These are phyloP conservation scores for Asterella californica DNA, from an alignment of 225 moss, liverwort and hornwort genomes.

Conservation along the genomic window DNA sequence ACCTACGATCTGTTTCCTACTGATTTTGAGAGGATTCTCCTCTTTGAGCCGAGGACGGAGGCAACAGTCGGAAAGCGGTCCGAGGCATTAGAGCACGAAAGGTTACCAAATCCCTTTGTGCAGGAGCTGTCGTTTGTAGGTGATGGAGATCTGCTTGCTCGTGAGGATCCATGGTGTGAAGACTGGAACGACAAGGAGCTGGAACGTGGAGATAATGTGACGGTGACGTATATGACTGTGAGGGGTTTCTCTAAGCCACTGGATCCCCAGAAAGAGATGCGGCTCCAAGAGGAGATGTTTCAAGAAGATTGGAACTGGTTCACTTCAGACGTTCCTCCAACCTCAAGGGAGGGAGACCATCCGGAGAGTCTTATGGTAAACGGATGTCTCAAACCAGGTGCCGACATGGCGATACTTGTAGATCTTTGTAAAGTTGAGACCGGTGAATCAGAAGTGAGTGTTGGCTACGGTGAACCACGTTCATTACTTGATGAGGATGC, in stretches of 20 bases:
- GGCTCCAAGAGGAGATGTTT: slow-evolving; percentile 25
- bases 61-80: background rate
- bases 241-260: slow-evolving; percentile 20
- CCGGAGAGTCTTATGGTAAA: slow-evolving; percentile 1
- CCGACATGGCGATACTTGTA: background rate
- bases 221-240: slow-evolving; percentile 16
- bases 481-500: slow-evolving; percentile 37
- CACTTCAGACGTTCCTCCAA: slow-evolving; percentile 27
- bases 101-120: slow-evolving; percentile 20
- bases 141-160: background rate
- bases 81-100: slow-evolving; percentile 7
- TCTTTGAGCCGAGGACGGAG: background rate
- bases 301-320: slow-evolving; percentile 40
- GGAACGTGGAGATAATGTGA: slow-evolving; percentile 11
- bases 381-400: background rate
- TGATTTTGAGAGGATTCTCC: slow-evolving; percentile 12
- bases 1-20: background rate
- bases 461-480: slow-evolving; percentile 6
- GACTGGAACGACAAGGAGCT: slow-evolving; percentile 22
- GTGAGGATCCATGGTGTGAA: slow-evolving; percentile 12
- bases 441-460: background rate
- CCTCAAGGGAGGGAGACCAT: background rate
- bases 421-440: slow-evolving; percentile 4
- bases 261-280: slow-evolving; percentile 21
- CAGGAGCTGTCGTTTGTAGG: slow-evolving; percentile 4